phyloP scores from a whole-genome alignment of 192 early-diverging fungal genomes.

The Thamnidium elegans region DNA sequence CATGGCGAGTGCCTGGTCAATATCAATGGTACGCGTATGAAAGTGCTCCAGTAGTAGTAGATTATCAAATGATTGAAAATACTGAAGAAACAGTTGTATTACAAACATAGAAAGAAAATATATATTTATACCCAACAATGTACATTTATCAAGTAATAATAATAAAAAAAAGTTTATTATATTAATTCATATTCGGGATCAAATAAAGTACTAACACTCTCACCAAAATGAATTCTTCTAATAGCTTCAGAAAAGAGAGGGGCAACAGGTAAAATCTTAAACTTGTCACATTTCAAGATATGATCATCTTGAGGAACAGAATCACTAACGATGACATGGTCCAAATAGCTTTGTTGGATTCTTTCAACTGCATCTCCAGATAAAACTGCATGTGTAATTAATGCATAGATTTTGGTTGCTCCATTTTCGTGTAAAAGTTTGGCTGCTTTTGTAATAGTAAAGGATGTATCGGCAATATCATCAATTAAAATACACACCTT shows the following conservation, averaged over 20 bases:
- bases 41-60: background rate
- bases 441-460: slow-evolving; percentile 86
- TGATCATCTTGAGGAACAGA: slow-evolving; percentile 92
- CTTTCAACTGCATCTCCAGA: slow-evolving; percentile 78
- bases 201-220: slow-evolving; percentile 87
- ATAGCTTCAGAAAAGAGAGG: slow-evolving; percentile 91
- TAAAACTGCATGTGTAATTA: slow-evolving; percentile 92
- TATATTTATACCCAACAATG: background rate
- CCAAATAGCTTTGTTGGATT: slow-evolving; percentile 77
- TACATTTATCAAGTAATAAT: background rate
- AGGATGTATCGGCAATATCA: slow-evolving; percentile 94
- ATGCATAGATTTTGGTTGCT: slow-evolving; percentile 86
- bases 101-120: background rate
- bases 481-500: slow-evolving; percentile 89
- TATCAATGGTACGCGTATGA: slow-evolving; percentile 20
- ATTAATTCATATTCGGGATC: slow-evolving; percentile 21
- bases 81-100: background rate
- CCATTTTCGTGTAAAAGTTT: slow-evolving; percentile 83
- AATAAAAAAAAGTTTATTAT: slow-evolving; percentile 7
- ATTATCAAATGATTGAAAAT: too few species aligned
- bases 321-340: slow-evolving; percentile 89
- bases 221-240: slow-evolving; percentile 93
- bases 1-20: slow-evolving; percentile 37
- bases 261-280: slow-evolving; percentile 82
- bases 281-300: slow-evolving; percentile 69